Evolutionary conservation across 1,284 basidiomycete genomes (phyloP).

Genomic region (Irpex sp.): DNA sequence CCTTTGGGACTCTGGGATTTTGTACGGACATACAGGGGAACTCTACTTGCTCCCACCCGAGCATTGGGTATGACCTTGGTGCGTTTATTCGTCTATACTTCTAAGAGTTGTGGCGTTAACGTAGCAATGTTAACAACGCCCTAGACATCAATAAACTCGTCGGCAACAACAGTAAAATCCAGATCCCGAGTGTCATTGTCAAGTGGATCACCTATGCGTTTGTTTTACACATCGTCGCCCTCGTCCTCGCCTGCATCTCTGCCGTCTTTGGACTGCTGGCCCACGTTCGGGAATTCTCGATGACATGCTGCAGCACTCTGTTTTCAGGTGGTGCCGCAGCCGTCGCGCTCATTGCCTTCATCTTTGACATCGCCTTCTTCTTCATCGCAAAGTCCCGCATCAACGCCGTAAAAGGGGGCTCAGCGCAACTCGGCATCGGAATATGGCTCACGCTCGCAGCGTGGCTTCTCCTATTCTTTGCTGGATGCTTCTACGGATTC

Average conservation of each 20-base stretch:
- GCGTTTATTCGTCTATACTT: conserved; percentile 27
- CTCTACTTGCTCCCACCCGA: conserved; percentile 72
- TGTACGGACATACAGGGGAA: conserved; percentile 56
- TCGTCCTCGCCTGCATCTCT: conserved; percentile 66
- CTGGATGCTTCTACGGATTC: conserved; percentile 79
- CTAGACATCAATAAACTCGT: conserved; percentile 80
- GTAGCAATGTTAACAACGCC: background rate
- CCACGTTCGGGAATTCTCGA: conserved; percentile 80
- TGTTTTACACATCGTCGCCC: conserved; percentile 83
- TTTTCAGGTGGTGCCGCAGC: conserved; percentile 75
- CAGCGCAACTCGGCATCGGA: conserved; percentile 72
- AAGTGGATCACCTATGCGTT: conserved; percentile 91
- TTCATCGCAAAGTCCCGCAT: conserved; percentile 80
- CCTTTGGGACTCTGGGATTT: conserved; percentile 84
- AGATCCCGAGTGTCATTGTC: conserved; percentile 76
- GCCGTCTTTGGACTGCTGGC: conserved; percentile 80
- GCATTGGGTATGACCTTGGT: conserved; percentile 67
- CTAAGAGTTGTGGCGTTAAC: conserved; percentile 5
- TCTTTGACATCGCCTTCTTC: conserved; percentile 85
- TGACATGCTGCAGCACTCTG: conserved; percentile 81
- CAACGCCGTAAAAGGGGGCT: conserved; percentile 62
- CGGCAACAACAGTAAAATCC: conserved; percentile 54
- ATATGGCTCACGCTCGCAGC: conserved; percentile 86
- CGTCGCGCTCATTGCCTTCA: conserved; percentile 75
- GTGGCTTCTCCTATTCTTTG: conserved; percentile 80